Conservation (phyloP, 2,329 filamentous ascomycete species). For the Cordyceps fumosorosea region DNA sequence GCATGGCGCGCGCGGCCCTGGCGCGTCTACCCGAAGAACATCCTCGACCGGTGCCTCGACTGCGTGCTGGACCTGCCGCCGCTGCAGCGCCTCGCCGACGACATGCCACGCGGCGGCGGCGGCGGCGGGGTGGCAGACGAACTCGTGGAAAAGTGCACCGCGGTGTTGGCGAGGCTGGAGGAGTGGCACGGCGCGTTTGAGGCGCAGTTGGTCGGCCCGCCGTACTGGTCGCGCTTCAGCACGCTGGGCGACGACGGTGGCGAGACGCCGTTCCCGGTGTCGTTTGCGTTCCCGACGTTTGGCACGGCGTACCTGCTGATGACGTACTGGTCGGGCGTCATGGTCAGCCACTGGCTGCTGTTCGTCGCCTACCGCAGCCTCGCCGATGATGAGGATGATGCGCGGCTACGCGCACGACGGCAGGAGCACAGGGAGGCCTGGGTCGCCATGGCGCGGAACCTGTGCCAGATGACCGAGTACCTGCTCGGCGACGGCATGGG, state of each 20-base stretch:
- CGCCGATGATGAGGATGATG: neutral
- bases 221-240: slow-evolving; percentile 8
- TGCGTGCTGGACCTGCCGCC: slow-evolving; percentile 8
- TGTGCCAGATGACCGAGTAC: slow-evolving; percentile 13
- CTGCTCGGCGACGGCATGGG: neutral
- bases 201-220: neutral
- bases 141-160: neutral
- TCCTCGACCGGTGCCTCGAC: slow-evolving; percentile 12
- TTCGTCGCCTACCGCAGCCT: slow-evolving; percentile 6
- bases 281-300: slow-evolving; percentile 8
- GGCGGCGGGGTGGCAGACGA: neutral
- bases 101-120: neutral
- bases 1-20: slow-evolving; percentile 8
- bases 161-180: neutral
- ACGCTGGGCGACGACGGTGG: slow-evolving; percentile 2
- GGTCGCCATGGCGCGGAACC: slow-evolving; percentile 9
- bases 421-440: slow-evolving; percentile 3
- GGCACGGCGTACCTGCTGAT: slow-evolving; percentile 10
- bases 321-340: slow-evolving; percentile 13
- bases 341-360: slow-evolving; percentile 8
- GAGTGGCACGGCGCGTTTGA: neutral
- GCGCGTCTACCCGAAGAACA: slow-evolving; percentile 12
- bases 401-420: neutral
- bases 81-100: slow-evolving; percentile 6
- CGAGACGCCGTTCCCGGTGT: slow-evolving; percentile 13